Evolutionary conservation across 2,329 filamentous ascomycete species (phyloP).

Genomic region (Xylaria polymorpha): DNA sequence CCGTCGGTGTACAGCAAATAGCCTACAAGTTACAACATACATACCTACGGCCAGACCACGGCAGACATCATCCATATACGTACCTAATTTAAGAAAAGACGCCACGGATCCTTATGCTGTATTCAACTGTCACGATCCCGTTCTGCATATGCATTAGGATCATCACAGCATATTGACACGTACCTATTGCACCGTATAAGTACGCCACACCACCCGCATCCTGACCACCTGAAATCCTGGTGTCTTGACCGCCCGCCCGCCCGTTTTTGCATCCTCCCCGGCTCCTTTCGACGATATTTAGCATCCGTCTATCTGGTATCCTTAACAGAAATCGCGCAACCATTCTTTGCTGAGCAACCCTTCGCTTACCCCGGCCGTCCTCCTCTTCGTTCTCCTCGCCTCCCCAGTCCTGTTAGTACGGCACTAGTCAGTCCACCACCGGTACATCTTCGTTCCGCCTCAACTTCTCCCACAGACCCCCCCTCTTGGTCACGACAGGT

Average conservation of each 20-base stretch:
- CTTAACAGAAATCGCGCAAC: conserved; percentile 33
- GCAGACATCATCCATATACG: not conserved
- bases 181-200: conserved; percentile 13
- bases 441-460: conserved; percentile 11
- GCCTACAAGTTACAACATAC: not conserved
- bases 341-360: conserved; percentile 5
- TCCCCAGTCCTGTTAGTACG: not conserved
- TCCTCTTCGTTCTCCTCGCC: conserved; percentile 13
- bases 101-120: conserved; percentile 6
- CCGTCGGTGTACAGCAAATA: conserved; percentile 4
- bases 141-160: conserved; percentile 29
- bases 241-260: conserved; percentile 16
- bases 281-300: conserved; percentile 17
- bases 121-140: conserved; percentile 20
- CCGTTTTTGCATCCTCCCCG: conserved; percentile 3
- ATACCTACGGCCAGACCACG: not conserved
- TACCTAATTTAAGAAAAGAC: conserved; percentile 3
- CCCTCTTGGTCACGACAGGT: conserved; percentile 6
- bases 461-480: not conserved
- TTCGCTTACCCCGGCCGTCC: conserved; percentile 7
- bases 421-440: conserved; percentile 13
- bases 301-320: not conserved
- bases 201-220: conserved; percentile 11
- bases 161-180: conserved; percentile 20
- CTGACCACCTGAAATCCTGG: not conserved